These are phyloP conservation scores for Emmonsiellopsis sp. DNA, from an alignment of 2,329 filamentous ascomycete species.

Conservation along the genomic window DNA sequence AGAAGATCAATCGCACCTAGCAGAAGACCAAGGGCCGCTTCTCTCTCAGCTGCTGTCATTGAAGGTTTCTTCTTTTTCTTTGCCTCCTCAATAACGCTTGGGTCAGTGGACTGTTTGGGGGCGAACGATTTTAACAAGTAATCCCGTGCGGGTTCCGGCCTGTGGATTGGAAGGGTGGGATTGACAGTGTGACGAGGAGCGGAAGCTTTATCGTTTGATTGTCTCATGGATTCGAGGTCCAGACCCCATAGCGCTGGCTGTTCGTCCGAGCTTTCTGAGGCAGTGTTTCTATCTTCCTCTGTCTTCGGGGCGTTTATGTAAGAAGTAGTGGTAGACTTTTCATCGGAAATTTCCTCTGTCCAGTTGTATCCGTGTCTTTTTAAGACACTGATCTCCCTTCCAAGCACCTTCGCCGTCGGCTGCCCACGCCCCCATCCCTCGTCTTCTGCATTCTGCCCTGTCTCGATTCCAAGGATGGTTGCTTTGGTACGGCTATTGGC, in stretches of 20 bases:
- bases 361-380: conserved; percentile 68
- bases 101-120: conserved; percentile 9
- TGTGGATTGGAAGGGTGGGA: conserved; percentile 61
- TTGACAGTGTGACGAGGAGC: conserved; percentile 15
- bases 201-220: conserved; percentile 28
- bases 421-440: conserved; percentile 68
- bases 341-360: conserved; percentile 33
- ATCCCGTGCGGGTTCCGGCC: conserved; percentile 57
- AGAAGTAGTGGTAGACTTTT: conserved; percentile 6
- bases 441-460: conserved; percentile 55
- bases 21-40: conserved; percentile 59
- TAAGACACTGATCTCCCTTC: conserved; percentile 63
- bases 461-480: conserved; percentile 62
- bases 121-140: conserved; percentile 46
- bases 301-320: background rate
- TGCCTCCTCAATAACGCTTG: conserved; percentile 7
- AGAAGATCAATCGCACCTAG: conserved; percentile 63
- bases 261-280: conserved; percentile 17
- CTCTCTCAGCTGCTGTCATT: conserved; percentile 51
- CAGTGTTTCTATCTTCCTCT: background rate
- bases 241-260: conserved; percentile 48
- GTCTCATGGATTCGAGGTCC: conserved; percentile 48
- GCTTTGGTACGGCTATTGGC: conserved; percentile 72
- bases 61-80: conserved; percentile 43
- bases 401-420: conserved; percentile 62